These are phyloP conservation scores for Cercospora berteroae DNA, from an alignment of 2,329 filamentous ascomycete species.

Conservation along the genomic window DNA sequence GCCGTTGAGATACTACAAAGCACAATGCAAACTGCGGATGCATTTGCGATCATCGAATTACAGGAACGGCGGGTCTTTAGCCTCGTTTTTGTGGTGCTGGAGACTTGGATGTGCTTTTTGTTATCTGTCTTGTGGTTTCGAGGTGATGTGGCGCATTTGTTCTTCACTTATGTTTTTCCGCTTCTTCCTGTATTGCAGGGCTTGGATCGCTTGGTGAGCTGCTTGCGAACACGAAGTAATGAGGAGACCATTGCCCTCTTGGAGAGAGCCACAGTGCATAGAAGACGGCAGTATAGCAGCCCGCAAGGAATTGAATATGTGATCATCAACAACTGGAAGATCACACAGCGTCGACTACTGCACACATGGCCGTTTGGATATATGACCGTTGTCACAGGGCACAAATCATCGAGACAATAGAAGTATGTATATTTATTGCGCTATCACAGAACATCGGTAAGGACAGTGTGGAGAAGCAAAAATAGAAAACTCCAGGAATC, in stretches of 20 bases:
- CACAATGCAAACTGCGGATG: conserved; percentile 63
- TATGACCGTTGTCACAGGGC: conserved; percentile 43
- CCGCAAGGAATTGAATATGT: conserved; percentile 7
- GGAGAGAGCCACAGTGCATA: conserved; percentile 31
- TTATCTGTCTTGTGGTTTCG: conserved; percentile 55
- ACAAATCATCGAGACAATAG: background rate
- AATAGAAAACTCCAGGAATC: background rate
- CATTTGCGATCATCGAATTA: conserved; percentile 72
- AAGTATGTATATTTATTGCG: background rate
- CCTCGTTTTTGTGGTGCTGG: conserved; percentile 36
- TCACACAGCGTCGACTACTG: conserved; percentile 41
- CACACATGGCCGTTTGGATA: conserved; percentile 52
- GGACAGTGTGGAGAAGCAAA: background rate
- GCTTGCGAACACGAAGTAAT: conserved; percentile 64
- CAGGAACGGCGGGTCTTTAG: conserved; percentile 55
- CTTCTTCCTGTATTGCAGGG: conserved; percentile 65
- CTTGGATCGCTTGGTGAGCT: conserved; percentile 68
- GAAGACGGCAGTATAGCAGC: conserved; percentile 43
- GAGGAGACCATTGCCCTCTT: conserved; percentile 63
- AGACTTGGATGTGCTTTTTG: conserved; percentile 51
- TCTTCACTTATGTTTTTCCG: conserved; percentile 66
- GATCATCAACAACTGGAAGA: conserved; percentile 41
- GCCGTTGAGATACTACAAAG: conserved; percentile 62
- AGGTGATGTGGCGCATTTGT: conserved; percentile 54
- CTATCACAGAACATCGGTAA: conserved; percentile 4